Base-by-base conservation (phyloP, 2,329 filamentous ascomycete genomes). In the Phyllosticta citribraziliensis region DNA sequence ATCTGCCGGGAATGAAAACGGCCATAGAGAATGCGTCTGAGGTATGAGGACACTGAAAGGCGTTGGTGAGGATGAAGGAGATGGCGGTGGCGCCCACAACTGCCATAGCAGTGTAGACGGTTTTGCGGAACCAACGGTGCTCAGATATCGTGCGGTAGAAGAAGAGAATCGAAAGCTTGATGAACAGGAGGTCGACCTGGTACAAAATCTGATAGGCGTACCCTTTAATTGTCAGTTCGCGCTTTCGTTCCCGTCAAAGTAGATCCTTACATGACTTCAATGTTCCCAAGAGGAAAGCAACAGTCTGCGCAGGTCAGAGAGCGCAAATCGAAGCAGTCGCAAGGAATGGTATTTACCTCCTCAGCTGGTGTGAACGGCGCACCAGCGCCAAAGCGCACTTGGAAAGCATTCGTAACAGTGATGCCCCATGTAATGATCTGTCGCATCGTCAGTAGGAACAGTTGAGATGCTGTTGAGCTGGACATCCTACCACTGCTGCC, bases 121-220 rank as follows among this genome's bases (percentile, higher is more conserved):
- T 53, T 33, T 66, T 66, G 6, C 72, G 70, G 53, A 73, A 70
- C 4, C 65, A 69, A 33, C 60, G 66, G 20, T 72, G 67, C 20
- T 71, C 68, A n/a, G 71, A 71, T 30, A 74, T 72, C 27, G 68
- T 63, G 24, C 67, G 68, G 65, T 73, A 74, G 65, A 74, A 74
- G 25, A 70, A 64, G 27, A 73, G 63, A 52, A 73, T 73, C 10
- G 70, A 72, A 22, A 66, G 66, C 57, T 72, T 72, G 56, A 72
- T 66, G 56, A 72, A 70, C 64, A 68, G 67, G 25, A 68, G 66
- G 19, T 64, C 64, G 30, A 65, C 62, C 14, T 67, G 51, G 61
- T 71, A 70, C 9, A 66, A 57, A 19, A 70, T 67, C 20, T 70
- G 66, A 60, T 72, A 71, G 10, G 70, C 65, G 50, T 69, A 70